These are phyloP conservation scores for Peronospora destructor DNA, from an alignment of 352 stramenopile species.

Conservation along the genomic window DNA sequence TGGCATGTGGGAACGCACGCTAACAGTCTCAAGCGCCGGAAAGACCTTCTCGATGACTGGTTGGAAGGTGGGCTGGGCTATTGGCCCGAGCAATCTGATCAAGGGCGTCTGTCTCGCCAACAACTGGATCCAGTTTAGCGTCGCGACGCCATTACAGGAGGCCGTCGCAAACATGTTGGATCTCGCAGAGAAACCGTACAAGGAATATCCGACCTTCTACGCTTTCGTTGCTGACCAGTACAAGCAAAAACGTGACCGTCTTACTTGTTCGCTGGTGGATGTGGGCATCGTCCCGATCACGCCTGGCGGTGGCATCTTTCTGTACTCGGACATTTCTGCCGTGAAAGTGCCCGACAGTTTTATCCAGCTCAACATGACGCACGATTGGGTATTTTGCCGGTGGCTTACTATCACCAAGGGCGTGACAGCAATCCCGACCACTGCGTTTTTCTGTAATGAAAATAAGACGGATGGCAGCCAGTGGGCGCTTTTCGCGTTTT, in stretches of 20 bases:
- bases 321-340: constrained; percentile 74
- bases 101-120: constrained; percentile 76
- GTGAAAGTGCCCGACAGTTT: constrained; percentile 54
- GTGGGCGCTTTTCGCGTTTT: constrained; percentile 92
- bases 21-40: constrained; percentile 86
- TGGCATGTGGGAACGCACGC: constrained; percentile 79
- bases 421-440: constrained; percentile 89
- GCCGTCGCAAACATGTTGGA: constrained; percentile 77
- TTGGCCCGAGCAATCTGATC: constrained; percentile 68
- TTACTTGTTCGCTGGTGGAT: constrained; percentile 40
- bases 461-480: constrained; percentile 70
- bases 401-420: constrained; percentile 89
- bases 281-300: constrained; percentile 62
- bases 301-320: constrained; percentile 65
- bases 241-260: constrained; percentile 62
- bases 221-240: constrained; percentile 70
- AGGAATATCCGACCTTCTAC: constrained; percentile 73
- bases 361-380: constrained; percentile 40
- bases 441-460: constrained; percentile 85
- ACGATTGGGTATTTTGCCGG: constrained; percentile 89
- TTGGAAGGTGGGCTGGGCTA: constrained; percentile 90
- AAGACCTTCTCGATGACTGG: constrained; percentile 92
- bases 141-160: constrained; percentile 81
- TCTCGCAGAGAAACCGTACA: constrained; percentile 57
- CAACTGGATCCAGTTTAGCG: constrained; percentile 86